phyloP scores from a whole-genome alignment of 2,329 filamentous ascomycete genomes.

The Epicoccum nigrum region DNA sequence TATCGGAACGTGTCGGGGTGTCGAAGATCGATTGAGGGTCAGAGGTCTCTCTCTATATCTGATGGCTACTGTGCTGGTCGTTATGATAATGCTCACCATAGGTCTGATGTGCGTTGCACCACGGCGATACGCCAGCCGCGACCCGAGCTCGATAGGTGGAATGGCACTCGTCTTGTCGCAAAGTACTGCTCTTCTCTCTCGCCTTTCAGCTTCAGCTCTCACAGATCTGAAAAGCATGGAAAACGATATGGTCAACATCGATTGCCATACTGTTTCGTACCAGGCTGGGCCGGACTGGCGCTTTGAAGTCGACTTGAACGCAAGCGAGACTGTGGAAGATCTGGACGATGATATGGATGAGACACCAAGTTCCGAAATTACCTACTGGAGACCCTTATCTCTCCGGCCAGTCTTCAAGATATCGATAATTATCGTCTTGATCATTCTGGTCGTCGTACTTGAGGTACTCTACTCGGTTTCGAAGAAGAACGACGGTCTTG shows the following conservation, averaged over 20 bases:
- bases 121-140: background rate
- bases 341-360: background rate
- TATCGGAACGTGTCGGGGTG: background rate
- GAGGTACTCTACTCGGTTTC: conserved; percentile 1
- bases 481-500: background rate
- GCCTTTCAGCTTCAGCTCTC: background rate
- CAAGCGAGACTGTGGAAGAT: background rate
- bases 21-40: background rate
- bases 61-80: background rate
- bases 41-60: background rate
- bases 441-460: background rate
- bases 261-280: background rate
- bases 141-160: conserved; percentile 1
- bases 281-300: background rate
- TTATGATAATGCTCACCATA: background rate
- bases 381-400: conserved; percentile 1
- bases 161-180: conserved; percentile 1
- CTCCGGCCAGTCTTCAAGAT: conserved; percentile 1
- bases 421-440: background rate
- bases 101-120: background rate
- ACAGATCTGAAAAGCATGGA: background rate
- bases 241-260: background rate
- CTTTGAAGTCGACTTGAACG: background rate
- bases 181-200: background rate
- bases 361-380: background rate